These are phyloP conservation scores for Hypoxylon sp. DNA, from an alignment of 2,329 filamentous ascomycete genomes.

Conservation along the genomic window DNA sequence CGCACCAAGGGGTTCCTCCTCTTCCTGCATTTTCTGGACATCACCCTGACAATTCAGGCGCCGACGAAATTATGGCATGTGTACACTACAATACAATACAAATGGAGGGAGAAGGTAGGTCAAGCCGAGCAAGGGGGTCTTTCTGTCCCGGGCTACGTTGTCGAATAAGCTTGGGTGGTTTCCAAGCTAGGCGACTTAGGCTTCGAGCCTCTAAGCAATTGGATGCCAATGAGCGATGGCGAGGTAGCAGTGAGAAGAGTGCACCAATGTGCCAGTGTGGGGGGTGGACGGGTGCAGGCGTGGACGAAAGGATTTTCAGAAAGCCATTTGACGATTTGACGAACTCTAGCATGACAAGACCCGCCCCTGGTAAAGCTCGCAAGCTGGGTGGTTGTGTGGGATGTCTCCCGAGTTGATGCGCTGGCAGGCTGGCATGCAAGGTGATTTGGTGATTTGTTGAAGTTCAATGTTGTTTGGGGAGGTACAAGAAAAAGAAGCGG, in stretches of 20 bases:
- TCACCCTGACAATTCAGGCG: conserved; percentile 48
- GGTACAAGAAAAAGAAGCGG: conserved; percentile 17
- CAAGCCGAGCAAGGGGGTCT: conserved; percentile 34
- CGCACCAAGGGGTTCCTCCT: conserved; percentile 52
- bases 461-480: conserved; percentile 10
- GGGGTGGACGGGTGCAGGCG: conserved; percentile 22
- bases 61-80: conserved; percentile 22
- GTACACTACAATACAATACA: conserved; percentile 24
- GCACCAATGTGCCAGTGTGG: no score
- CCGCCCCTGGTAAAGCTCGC: conserved; percentile 32
- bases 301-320: conserved; percentile 37
- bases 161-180: conserved; percentile 36
- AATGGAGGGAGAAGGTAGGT: conserved; percentile 30
- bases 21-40: conserved; percentile 59
- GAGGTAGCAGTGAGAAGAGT: conserved; percentile 36
- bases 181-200: conserved; percentile 38
- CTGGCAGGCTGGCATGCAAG: conserved; percentile 39
- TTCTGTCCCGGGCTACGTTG: conserved; percentile 35
- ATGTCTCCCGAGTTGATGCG: conserved; percentile 36
- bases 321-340: conserved; percentile 35
- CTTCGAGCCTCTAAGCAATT: conserved; percentile 40
- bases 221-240: conserved; percentile 38
- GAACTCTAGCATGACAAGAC: conserved; percentile 28
- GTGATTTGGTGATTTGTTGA: conserved; percentile 30
- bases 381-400: conserved; percentile 32